These are phyloP conservation scores for Symbiodinium natans DNA, from an alignment of 73 alveolate species.

Conservation along the genomic window DNA sequence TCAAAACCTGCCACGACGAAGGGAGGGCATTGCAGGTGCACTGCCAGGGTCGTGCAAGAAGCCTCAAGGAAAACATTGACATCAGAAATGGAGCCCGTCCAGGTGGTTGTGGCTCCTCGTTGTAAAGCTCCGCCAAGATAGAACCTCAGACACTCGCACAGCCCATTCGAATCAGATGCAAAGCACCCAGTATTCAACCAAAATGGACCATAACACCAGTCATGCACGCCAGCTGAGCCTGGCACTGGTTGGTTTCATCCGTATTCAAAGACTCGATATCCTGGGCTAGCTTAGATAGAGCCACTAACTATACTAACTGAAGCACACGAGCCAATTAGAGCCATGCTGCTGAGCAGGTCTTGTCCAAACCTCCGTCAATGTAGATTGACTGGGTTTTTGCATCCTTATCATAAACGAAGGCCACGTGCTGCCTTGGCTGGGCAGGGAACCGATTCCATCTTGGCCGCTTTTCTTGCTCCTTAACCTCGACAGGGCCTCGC, in stretches of 20 bases:
- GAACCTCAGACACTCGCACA: slow-evolving; percentile 2
- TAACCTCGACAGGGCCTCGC: too few species aligned
- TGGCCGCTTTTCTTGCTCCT: too few species aligned
- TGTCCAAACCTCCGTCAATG: slow-evolving; percentile 44
- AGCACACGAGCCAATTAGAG: neutral
- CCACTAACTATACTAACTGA: neutral
- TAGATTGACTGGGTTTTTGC: slow-evolving; percentile 55
- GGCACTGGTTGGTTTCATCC: slow-evolving; percentile 1
- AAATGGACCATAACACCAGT: too few species aligned
- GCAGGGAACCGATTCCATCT: neutral
- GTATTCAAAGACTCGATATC: slow-evolving; percentile 42
- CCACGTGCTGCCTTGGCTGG: slow-evolving; percentile 47
- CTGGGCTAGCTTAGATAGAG: neutral
- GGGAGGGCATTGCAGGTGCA: neutral
- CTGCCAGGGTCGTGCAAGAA: neutral
- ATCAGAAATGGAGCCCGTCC: slow-evolving; percentile 56
- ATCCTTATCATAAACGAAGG: slow-evolving; percentile 40
- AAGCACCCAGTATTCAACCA: too few species aligned
- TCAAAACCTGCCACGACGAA: slow-evolving; percentile 53
- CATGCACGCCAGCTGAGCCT: neutral
- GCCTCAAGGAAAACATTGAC: slow-evolving; percentile 9
- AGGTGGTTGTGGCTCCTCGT: slow-evolving; percentile 7
- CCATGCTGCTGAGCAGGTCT: slow-evolving; percentile 37
- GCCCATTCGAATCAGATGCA: too few species aligned
- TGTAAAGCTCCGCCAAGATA: slow-evolving; percentile 52